Evolutionary conservation across 83 land plant genomes (phyloP), one percentile per base, ranked within the genome.

Genomic region (Thuja plicata): DNA sequence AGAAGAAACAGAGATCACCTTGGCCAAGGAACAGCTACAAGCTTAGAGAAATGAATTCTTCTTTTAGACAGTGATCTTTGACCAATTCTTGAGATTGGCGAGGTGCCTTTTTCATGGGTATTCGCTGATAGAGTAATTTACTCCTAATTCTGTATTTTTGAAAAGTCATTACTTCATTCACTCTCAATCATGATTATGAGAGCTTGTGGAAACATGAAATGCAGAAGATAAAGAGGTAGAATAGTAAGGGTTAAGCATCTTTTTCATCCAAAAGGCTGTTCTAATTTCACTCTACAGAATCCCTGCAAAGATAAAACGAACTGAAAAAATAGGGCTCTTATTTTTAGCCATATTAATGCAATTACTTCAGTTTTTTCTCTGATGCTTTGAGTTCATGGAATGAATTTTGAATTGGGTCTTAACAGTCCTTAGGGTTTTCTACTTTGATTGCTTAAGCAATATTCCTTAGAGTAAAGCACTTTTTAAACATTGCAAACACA

Each of bases 91-190:
- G 55, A 84, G 86, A 84, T 84, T 48, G 57, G 54, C 86, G 35
- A 84, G 86, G 86, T 57, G 50, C 57, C 55, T 84, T 84, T 84
- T 84, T 48, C 73, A 55, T 46, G 73, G 74, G 73, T 86, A 86
- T 62, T 86, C 87, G 17, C 87, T 57, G 35, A 52, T 86, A 86
- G 87, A 86, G 35, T 54, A 86, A 41, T 86, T 40, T 57, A 40
- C 87, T 60, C 71, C 87, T 86, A 86, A 86, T 86, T 86, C 87
- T 86, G 87, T 60, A 86, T 60, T 86, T 86, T 86, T 86, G 87
- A 34, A 13, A 86, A 60, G 70, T 60, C 24, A 86, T 37, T 86
- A 40, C 87, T 86, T 37, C 37, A 24, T 37, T 86, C 73, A 35
- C 73, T 86, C 87, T 62, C 70, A 86, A 86, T 86, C 37, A 55